These are phyloP conservation scores for Sphagnum contortum DNA, from an alignment of 225 moss, liverwort and hornwort genomes.

Conservation along the genomic window DNA sequence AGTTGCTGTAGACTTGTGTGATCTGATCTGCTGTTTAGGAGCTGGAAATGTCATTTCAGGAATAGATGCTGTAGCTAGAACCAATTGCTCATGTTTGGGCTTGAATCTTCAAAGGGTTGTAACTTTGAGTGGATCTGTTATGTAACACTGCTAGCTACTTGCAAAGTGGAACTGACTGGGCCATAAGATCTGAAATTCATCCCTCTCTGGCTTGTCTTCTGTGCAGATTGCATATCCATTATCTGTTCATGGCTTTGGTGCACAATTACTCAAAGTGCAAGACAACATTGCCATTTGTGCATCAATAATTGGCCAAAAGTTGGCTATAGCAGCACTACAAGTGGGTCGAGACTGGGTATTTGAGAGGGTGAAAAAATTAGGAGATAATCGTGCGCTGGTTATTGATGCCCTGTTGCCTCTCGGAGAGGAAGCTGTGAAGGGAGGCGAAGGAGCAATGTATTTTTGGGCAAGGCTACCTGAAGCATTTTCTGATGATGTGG, in stretches of 20 bases:
- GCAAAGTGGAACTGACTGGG: no score
- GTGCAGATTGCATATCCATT: constrained; percentile 93
- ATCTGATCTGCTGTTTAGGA: no score
- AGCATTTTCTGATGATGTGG: constrained; percentile 47
- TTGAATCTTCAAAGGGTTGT: no score
- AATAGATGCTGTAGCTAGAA: no score
- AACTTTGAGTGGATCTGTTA: no score
- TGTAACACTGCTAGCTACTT: no score
- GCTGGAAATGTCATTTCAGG: no score
- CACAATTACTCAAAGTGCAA: constrained; percentile 90
- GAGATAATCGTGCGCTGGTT: constrained; percentile 43
- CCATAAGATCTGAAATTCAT: no score
- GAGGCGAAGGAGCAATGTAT: constrained; percentile 96
- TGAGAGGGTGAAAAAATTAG: constrained; percentile 50
- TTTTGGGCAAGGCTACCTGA: constrained; percentile 81
- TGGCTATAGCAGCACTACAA: constrained; percentile 68
- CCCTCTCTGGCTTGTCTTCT: not conserved
- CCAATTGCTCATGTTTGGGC: no score
- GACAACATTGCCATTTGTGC: constrained; percentile 98
- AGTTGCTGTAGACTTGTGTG: no score
- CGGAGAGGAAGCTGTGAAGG: constrained; percentile 70
- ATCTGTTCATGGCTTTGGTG: constrained; percentile 57
- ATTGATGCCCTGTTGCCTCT: constrained; percentile 61
- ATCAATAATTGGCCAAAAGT: constrained; percentile 76
- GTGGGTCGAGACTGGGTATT: constrained; percentile 76